Evolutionary conservation across 768 basidiomycete species (phyloP).

Genomic region (Sistotremastrum niveocremeum): DNA sequence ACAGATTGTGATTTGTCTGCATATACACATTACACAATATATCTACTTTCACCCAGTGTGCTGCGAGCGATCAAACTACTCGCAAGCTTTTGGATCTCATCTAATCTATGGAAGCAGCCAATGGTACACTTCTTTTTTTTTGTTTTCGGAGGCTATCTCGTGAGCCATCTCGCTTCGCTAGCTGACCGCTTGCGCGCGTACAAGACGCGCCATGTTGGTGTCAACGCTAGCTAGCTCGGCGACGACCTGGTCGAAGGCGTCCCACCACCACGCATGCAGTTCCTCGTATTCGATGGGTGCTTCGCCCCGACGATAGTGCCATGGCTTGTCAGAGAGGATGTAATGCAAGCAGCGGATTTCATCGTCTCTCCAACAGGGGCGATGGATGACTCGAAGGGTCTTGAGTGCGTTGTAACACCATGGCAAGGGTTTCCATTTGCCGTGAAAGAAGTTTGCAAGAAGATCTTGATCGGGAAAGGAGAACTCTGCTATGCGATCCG

Average conservation of each 20-base stretch:
- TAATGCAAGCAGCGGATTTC: conserved; percentile 83
- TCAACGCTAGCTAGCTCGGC: not conserved
- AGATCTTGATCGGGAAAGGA: conserved; percentile 92
- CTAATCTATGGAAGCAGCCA: too few species aligned
- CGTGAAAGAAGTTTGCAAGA: conserved; percentile 64
- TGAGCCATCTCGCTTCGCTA: too few species aligned
- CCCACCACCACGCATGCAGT: conserved; percentile 73
- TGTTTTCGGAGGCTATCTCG: too few species aligned
- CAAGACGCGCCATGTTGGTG: too few species aligned
- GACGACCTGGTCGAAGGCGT: conserved; percentile 34
- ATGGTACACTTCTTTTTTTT: too few species aligned
- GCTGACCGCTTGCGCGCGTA: too few species aligned
- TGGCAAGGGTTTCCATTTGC: conserved; percentile 63
- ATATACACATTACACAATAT: too few species aligned
- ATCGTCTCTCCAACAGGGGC: conserved; percentile 68
- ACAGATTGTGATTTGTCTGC: not conserved
- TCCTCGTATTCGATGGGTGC: conserved; percentile 36
- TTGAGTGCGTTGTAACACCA: conserved; percentile 92
- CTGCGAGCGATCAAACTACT: too few species aligned
- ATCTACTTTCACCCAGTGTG: too few species aligned
- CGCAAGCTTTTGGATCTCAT: too few species aligned
- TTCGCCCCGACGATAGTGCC: conserved; percentile 41
- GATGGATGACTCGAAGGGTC: conserved; percentile 64
- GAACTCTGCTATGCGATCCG: conserved; percentile 39
- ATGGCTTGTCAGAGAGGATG: conserved; percentile 78